These are phyloP conservation scores for Candida ipomoeae DNA, from an alignment of 805 yeast genomes.

Conservation along the genomic window DNA sequence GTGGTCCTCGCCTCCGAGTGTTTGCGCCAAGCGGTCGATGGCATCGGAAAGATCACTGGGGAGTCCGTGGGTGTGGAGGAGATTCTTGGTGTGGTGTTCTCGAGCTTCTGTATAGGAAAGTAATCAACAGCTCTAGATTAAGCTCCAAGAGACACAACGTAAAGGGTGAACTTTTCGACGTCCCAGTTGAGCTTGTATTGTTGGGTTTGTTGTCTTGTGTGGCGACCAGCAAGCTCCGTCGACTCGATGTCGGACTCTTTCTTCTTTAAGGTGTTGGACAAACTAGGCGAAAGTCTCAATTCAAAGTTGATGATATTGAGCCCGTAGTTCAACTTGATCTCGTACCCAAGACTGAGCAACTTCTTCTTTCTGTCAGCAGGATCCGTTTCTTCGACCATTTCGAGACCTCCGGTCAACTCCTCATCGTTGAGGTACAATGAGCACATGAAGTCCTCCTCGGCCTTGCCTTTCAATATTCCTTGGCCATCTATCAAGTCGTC, in stretches of 20 bases:
- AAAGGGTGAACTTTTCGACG: conserved; percentile 37
- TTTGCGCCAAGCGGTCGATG: conserved; percentile 68
- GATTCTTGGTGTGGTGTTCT: conserved; percentile 83
- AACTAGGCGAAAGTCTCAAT: conserved; percentile 38
- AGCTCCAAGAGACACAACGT: conserved; percentile 23
- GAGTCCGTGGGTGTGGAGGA: conserved; percentile 86
- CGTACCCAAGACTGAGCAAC: conserved; percentile 27
- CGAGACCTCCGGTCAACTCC: conserved; percentile 40
- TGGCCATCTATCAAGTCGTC: conserved; percentile 32
- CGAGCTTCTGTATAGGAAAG: conserved; percentile 92
- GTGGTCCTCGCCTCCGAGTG: conserved; percentile 79
- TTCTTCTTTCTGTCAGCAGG: conserved; percentile 14
- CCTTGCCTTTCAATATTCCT: conserved; percentile 26
- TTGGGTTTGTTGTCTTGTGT: conserved; percentile 44
- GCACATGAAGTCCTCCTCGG: conserved; percentile 36
- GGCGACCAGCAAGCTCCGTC: conserved; percentile 33
- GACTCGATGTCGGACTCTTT: conserved; percentile 24
- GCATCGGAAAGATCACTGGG: conserved; percentile 91
- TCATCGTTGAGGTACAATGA: conserved; percentile 44
- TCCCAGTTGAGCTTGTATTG: conserved; percentile 45
- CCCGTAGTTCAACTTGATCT: conserved; percentile 44
- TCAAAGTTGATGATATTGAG: conserved; percentile 42
- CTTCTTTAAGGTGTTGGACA: conserved; percentile 34
- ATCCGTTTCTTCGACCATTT: conserved; percentile 33
- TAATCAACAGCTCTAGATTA: conserved; percentile 21